Conservation (phyloP, 1,139 yeast genomes). For the Hyphopichia buzzinii region DNA sequence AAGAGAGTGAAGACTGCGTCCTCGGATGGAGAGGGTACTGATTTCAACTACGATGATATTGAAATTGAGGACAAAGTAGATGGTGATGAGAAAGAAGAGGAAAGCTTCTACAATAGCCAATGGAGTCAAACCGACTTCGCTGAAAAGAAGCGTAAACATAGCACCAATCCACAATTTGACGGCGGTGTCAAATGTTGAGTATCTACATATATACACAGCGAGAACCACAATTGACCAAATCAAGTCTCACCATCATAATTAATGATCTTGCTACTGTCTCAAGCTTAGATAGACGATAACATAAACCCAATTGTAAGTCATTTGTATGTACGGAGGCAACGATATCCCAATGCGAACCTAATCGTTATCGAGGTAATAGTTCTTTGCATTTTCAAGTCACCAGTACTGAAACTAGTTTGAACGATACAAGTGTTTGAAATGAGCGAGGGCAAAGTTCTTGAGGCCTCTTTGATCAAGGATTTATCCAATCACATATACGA, state of each 20-base stretch:
- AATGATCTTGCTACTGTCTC: no score
- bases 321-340: no score
- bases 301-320: no score
- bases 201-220: no score
- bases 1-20: conserved; percentile 1
- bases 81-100: conserved; percentile 25
- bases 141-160: conserved; percentile 3
- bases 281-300: no score
- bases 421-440: no score
- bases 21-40: conserved; percentile 5
- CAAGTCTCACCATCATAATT: no score
- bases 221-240: no score
- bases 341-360: no score
- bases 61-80: conserved; percentile 22
- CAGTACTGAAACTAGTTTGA: no score
- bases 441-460: conserved; percentile 44
- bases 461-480: conserved; percentile 75
- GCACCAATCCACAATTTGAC: background rate
- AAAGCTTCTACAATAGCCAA: conserved; percentile 17
- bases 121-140: conserved; percentile 15
- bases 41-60: conserved; percentile 25
- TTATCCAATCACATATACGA: conserved; percentile 89
- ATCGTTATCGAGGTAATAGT: no score
- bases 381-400: no score
- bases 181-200: background rate